Evolutionary conservation across 257 asterid genomes (phyloP).

Genomic region (Nicotiana noctiflora): DNA sequence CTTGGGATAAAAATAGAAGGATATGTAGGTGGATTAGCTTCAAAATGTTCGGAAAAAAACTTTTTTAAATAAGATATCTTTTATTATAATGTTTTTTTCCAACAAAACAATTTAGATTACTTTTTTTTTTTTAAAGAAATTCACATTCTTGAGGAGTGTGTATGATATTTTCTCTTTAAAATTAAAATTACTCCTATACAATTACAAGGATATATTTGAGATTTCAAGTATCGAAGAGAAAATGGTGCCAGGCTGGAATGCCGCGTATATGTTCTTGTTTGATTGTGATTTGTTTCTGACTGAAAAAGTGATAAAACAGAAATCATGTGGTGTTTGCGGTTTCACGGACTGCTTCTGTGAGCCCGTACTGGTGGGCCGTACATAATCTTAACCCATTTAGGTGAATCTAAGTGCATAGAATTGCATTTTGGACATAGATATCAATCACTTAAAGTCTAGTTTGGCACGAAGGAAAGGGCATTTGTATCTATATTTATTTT

Average conservation of each 20-base stretch:
- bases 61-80: too few relatives aligned
- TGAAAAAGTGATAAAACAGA: background rate
- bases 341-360: conserved; percentile 11
- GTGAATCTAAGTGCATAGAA: background rate
- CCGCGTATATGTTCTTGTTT: conserved; percentile 14
- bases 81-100: too few relatives aligned
- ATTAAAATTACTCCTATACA: too few relatives aligned
- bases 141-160: too few relatives aligned
- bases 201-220: background rate
- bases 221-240: background rate
- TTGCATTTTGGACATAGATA: background rate
- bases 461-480: too few relatives aligned
- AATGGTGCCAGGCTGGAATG: conserved; percentile 31
- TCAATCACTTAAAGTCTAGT: too few relatives aligned
- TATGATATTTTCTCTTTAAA: background rate
- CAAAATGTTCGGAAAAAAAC: too few relatives aligned
- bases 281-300: background rate
- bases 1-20: too few relatives aligned
- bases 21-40: too few relatives aligned
- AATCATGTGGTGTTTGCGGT: conserved; percentile 6
- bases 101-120: too few relatives aligned
- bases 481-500: too few relatives aligned
- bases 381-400: background rate
- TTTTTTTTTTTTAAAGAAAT: too few relatives aligned
- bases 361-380: background rate